phyloP scores from a whole-genome alignment of 2,329 filamentous ascomycete genomes.

The Venturiaceae sp. region DNA sequence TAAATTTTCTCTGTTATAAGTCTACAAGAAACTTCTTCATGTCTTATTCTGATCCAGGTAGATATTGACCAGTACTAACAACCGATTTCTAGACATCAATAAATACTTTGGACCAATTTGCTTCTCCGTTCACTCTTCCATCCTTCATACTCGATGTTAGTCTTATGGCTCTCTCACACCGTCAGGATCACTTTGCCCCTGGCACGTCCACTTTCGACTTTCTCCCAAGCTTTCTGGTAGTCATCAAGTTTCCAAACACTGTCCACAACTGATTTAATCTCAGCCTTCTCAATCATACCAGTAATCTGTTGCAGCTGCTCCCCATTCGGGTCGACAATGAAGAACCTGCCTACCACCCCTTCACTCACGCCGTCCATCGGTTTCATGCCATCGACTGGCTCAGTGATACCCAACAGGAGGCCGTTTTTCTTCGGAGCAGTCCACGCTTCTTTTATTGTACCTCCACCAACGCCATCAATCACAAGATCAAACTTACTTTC shows the following conservation, averaged over 20 bases:
- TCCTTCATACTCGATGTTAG: background rate
- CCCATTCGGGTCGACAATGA: constrained; percentile 28
- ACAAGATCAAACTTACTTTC: constrained; percentile 29
- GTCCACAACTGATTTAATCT: constrained; percentile 25
- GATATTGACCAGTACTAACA: too few relatives aligned
- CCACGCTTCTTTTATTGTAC: constrained; percentile 33
- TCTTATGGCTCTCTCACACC: background rate
- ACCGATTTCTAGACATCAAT: too few relatives aligned
- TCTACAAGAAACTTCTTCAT: too few relatives aligned
- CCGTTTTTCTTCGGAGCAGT: constrained; percentile 27
- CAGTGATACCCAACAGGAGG: background rate
- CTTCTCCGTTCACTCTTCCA: background rate
- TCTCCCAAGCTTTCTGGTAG: constrained; percentile 28
- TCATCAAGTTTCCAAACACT: constrained; percentile 30
- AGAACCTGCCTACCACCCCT: constrained; percentile 21
- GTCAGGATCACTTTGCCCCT: constrained; percentile 33
- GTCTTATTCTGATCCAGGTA: too few relatives aligned
- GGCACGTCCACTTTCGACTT: constrained; percentile 23
- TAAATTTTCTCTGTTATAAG: too few relatives aligned
- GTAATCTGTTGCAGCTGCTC: constrained; percentile 25
- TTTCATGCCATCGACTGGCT: background rate
- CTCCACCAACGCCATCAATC: constrained; percentile 34
- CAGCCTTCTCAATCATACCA: constrained; percentile 23
- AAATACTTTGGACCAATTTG: too few relatives aligned
- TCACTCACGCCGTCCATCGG: background rate